Evolutionary conservation across 768 basidiomycete species (phyloP), one percentile per base, ranked within the genome.

Genomic region (Phanerochaete carnosa): DNA sequence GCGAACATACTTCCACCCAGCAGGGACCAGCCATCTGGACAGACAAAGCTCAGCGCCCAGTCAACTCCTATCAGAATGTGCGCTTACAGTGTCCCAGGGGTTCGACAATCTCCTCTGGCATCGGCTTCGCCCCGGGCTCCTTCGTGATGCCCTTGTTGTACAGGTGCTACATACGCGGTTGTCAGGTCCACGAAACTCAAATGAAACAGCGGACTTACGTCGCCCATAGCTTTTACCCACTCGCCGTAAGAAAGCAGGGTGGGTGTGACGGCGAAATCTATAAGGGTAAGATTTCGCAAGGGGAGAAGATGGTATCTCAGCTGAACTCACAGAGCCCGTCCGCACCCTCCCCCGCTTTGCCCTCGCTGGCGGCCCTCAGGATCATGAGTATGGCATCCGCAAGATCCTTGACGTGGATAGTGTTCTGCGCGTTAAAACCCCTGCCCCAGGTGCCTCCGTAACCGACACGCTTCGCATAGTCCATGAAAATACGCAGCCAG

Each of bases 381-480:
- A 80, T 65, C 22, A 70, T 65, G 26, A 75, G 33, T 7, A 80
- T 46, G 23, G 74, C 75, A 49, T 64, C 65, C 0, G 74, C 74
- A 8, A 72, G 72, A 55, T 81, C 80, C 53, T 73, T 74, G 54
- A 82, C 74, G 49, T 80, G 79, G 6, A 77, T 68, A 39, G 72
- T 75, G 32, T 69, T 70, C 70, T 77, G 73, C 11, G 70, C 30
- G 39, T 78, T 80, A 37, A 66, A 64, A 1, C 79, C 79, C 5
- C 70, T 64, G 16, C 79, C 80, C 75, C 75, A 81, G 1, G 78
- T 77, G n/a, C 79, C 79, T 0, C 73, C 73, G 45, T 70, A 69
- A 26, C 77, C 75, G 15, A 69, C 60, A 0, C 67, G 62, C 59
- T 73, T 70, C 51, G 67, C 69, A 59, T 76, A 68, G 45, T 67